Evolutionary conservation across 2,329 filamentous ascomycete species (phyloP).

Genomic region (Furcasterigmium sp.): DNA sequence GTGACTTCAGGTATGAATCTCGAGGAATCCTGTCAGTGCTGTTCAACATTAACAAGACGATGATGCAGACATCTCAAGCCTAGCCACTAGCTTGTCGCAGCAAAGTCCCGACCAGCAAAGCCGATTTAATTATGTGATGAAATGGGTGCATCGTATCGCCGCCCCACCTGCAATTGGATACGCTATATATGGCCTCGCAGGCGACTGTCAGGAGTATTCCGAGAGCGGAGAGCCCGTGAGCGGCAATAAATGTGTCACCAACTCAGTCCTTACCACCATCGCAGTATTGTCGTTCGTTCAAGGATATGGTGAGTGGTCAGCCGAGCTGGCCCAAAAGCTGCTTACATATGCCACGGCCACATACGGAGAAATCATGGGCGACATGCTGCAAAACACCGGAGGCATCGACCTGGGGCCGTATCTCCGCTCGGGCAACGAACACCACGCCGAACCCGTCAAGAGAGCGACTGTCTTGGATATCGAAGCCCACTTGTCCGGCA

Average conservation of each 20-base stretch:
- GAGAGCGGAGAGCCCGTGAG: not conserved
- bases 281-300: not conserved
- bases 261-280: not conserved
- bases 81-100: not conserved
- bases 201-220: not conserved
- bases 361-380: not conserved
- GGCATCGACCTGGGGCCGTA: not conserved
- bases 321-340: not conserved
- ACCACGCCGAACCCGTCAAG: not conserved
- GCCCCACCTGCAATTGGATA: not conserved
- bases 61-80: not conserved
- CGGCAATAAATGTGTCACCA: not conserved
- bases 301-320: not conserved
- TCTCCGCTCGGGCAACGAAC: not conserved
- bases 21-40: too few species aligned
- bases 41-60: not conserved
- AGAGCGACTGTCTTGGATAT: not conserved
- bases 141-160: not conserved
- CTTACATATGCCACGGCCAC: not conserved
- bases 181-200: not conserved
- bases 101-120: not conserved
- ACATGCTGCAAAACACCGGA: not conserved
- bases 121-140: not conserved
- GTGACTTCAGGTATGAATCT: too few species aligned
- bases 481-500: not conserved